Percentiles rank a stretch among this genome's conserved stretches.
phyloP scores from a whole-genome alignment of 179 eudicot species.

The Silene vulgaris region DNA sequence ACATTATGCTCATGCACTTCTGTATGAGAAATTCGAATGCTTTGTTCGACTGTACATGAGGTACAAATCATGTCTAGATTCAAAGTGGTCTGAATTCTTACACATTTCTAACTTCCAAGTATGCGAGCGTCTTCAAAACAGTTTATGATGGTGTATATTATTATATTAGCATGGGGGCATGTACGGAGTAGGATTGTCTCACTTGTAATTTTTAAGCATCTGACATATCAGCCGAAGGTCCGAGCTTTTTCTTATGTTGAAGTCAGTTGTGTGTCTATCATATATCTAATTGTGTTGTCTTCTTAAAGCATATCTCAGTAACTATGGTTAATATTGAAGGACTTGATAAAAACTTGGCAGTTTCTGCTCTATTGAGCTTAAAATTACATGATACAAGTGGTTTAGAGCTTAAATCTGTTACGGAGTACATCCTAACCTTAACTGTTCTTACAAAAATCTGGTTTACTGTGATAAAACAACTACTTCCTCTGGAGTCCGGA shows the following conservation, averaged over 20 bases:
- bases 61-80: slow-evolving; percentile 19
- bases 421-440: too few species aligned
- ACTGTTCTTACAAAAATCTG: too few species aligned
- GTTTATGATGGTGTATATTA: not conserved
- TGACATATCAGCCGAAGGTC: not conserved
- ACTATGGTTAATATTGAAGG: not conserved
- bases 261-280: not conserved
- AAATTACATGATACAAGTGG: too few species aligned
- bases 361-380: too few species aligned
- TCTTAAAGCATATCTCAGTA: not conserved
- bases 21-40: not conserved
- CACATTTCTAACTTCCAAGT: not conserved
- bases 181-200: not conserved
- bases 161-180: slow-evolving; percentile 1
- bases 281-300: not conserved
- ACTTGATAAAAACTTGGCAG: too few species aligned
- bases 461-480: too few species aligned
- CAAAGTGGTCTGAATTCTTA: slow-evolving; percentile 15
- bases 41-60: slow-evolving; percentile 6
- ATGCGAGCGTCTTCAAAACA: not conserved
- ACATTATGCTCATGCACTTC: slow-evolving; percentile 7
- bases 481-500: too few species aligned
- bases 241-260: slow-evolving; percentile 2
- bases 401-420: too few species aligned
- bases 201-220: not conserved